Evolutionary conservation across 2,329 filamentous ascomycete genomes (phyloP).

Genomic region (Chaetomiaceae sp.): DNA sequence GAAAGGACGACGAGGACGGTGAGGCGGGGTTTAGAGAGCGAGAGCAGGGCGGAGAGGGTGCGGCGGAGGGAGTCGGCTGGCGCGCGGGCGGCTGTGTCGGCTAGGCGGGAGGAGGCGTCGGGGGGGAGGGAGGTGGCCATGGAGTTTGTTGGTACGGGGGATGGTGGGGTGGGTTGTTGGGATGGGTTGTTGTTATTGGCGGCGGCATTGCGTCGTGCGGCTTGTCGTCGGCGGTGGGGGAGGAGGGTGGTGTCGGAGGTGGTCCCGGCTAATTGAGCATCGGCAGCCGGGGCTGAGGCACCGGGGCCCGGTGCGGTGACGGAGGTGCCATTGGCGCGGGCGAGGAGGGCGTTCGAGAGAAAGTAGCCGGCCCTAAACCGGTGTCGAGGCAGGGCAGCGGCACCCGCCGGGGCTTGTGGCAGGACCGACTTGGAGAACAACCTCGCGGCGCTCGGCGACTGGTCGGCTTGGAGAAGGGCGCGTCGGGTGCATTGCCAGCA

Average conservation of each 20-base stretch:
- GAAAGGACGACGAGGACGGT: conserved; percentile 88
- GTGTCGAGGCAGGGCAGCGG: conserved; percentile 19
- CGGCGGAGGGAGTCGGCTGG: conserved; percentile 55
- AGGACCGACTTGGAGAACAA: conserved; percentile 25
- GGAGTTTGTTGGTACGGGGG: conserved; percentile 15
- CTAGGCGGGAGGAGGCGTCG: conserved; percentile 50
- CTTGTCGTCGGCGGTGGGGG: conserved; percentile 30
- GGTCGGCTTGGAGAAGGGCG: conserved; percentile 14
- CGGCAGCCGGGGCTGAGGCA: background rate
- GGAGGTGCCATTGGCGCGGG: conserved; percentile 27
- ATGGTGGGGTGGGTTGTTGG: conserved; percentile 1
- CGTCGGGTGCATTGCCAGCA: conserved; percentile 29
- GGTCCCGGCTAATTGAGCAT: background rate
- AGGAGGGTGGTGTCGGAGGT: conserved; percentile 17
- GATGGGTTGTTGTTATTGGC: background rate
- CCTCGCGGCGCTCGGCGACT: conserved; percentile 2
- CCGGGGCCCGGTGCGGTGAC: conserved; percentile 9
- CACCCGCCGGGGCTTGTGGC: conserved; percentile 17
- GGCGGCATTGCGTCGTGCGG: conserved; percentile 22
- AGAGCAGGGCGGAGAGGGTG: conserved; percentile 73
- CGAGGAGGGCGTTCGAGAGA: conserved; percentile 33
- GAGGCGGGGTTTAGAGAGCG: conserved; percentile 91
- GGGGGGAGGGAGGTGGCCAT: conserved; percentile 26
- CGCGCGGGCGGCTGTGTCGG: conserved; percentile 47
- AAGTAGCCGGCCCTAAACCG: conserved; percentile 32